These are phyloP conservation scores for Ambrosia hybrid DNA, from an alignment of 140 eudicot species.

Conservation along the genomic window DNA sequence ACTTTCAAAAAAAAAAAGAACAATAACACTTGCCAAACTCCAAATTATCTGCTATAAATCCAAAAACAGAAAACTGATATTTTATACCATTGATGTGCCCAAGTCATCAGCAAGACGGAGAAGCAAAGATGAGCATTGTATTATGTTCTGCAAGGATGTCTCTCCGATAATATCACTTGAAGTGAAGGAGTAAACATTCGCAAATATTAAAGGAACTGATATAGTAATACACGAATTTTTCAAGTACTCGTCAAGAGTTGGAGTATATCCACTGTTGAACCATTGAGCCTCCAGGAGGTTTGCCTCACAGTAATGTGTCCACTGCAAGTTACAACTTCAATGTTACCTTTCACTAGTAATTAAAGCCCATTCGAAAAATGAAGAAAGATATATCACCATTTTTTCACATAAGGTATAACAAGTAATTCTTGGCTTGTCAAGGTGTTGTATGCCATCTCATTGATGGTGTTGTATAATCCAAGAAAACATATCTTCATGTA, in stretches of 20 bases:
- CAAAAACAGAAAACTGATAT: no score
- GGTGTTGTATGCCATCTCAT: slow-evolving; percentile 31
- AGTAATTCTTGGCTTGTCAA: slow-evolving; percentile 21
- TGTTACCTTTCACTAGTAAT: background rate
- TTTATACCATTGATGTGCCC: slow-evolving; percentile 1
- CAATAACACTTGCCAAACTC: no score
- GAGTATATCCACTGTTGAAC: slow-evolving; percentile 25
- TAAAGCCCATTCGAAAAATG: background rate
- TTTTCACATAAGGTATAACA: slow-evolving; percentile 25
- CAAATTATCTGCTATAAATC: no score
- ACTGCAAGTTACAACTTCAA: background rate
- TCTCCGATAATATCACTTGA: slow-evolving; percentile 4
- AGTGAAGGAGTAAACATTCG: slow-evolving; percentile 3
- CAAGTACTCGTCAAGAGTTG: slow-evolving; percentile 35
- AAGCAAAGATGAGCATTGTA: background rate
- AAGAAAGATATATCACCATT: slow-evolving; percentile 11
- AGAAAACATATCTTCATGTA: slow-evolving; percentile 40
- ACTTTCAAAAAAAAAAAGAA: no score
- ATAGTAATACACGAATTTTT: slow-evolving; percentile 20
- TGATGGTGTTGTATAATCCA: slow-evolving; percentile 23
- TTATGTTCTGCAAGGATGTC: background rate
- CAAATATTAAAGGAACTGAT: slow-evolving; percentile 15
- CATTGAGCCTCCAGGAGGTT: slow-evolving; percentile 32
- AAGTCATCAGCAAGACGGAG: slow-evolving; percentile 15
- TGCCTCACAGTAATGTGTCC: slow-evolving; percentile 22